Evolutionary conservation across 139 green algal genomes (phyloP).

Genomic region (Coelastrella sp.): DNA sequence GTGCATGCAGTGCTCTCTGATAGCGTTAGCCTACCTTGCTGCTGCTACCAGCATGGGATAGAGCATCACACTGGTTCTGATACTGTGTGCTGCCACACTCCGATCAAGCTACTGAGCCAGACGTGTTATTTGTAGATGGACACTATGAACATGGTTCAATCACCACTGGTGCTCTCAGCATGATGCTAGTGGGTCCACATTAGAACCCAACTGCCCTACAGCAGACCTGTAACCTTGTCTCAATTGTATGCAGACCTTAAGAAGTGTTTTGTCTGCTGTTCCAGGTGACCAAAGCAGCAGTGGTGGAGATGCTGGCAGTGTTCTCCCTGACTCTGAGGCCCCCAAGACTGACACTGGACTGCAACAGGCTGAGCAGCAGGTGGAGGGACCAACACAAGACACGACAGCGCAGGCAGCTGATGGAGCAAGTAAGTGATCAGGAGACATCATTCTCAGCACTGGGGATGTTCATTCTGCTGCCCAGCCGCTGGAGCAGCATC

Average conservation of each 20-base stretch:
- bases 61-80: no score
- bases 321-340: not conserved
- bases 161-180: no score
- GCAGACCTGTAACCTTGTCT: not conserved
- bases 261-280: not conserved
- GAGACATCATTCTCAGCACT: not conserved
- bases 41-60: no score
- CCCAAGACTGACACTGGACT: not conserved
- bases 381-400: not conserved
- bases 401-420: not conserved
- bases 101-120: no score
- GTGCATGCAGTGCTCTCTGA: no score
- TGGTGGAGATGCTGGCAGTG: not conserved
- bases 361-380: not conserved
- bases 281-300: not conserved
- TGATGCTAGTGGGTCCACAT: no score
- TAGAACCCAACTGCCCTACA: not conserved
- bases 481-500: no score
- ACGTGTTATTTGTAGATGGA: no score
- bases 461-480: not conserved
- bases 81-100: no score
- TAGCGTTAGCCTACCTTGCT: no score
- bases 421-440: not conserved
- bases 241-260: not conserved
- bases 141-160: no score